Conservation (phyloP, 2,329 filamentous ascomycete genomes). For the Curvularia spicifera region DNA sequence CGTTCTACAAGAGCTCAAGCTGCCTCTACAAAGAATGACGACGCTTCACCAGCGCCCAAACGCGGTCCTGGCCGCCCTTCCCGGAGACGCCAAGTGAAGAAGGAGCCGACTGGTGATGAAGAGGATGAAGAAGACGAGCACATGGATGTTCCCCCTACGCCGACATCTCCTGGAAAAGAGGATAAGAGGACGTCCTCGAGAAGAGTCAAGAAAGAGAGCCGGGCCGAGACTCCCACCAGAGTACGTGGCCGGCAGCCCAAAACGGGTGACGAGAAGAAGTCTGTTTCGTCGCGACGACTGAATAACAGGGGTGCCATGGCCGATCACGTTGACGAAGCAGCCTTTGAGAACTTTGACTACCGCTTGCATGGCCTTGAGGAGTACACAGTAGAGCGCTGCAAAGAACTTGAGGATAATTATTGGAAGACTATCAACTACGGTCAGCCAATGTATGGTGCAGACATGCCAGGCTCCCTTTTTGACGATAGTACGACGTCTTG, state of each 20-base stretch:
- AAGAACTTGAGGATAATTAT: slow-evolving; percentile 91
- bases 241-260: slow-evolving; percentile 59
- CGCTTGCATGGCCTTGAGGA: slow-evolving; percentile 82
- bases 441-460: slow-evolving; percentile 91
- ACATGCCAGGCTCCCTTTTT: slow-evolving; percentile 95
- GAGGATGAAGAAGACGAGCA: slow-evolving; percentile 46
- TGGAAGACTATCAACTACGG: slow-evolving; percentile 98
- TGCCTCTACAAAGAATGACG: slow-evolving; percentile 37
- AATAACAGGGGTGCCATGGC: slow-evolving; percentile 80
- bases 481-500: slow-evolving; percentile 81
- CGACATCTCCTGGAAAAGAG: slow-evolving; percentile 53
- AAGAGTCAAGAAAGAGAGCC: slow-evolving; percentile 46
- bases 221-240: slow-evolving; percentile 60
- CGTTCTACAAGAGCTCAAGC: slow-evolving; percentile 43
- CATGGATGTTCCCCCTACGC: slow-evolving; percentile 50
- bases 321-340: slow-evolving; percentile 83
- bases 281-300: slow-evolving; percentile 84
- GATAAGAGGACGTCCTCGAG: slow-evolving; percentile 44
- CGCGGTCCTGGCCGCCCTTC: slow-evolving; percentile 59
- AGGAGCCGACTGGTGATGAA: slow-evolving; percentile 27
- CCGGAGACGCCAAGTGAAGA: slow-evolving; percentile 34
- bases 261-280: slow-evolving; percentile 58
- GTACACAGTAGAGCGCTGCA: slow-evolving; percentile 88
- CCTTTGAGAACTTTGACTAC: slow-evolving; percentile 91
- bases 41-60: slow-evolving; percentile 51